Percentiles rank a stretch among this genome's conserved stretches.
phyloP scores from a whole-genome alignment of 1,284 basidiomycete genomes.

The Cutaneotrichosporon spelunceum region DNA sequence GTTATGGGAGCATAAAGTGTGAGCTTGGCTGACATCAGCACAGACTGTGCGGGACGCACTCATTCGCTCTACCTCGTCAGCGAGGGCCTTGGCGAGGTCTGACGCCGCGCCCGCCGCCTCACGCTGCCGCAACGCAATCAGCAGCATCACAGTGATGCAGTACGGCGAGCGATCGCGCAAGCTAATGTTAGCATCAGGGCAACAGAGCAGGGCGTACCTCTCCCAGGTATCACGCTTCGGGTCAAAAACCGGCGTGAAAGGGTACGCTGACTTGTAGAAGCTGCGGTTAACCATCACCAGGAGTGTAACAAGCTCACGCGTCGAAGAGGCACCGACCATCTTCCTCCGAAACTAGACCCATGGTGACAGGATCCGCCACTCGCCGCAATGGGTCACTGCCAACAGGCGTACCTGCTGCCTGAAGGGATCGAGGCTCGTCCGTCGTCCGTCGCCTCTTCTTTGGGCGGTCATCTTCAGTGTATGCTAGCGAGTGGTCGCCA shows the following conservation, averaged over 20 bases:
- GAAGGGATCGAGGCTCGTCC: neutral
- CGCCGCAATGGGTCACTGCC: slow-evolving; percentile 11
- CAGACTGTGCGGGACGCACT: neutral
- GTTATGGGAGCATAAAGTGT: slow-evolving; percentile 35
- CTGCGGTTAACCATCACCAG: slow-evolving; percentile 11
- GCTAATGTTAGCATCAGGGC: slow-evolving; percentile 10
- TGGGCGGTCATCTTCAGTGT: neutral
- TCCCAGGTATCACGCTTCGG: slow-evolving; percentile 32
- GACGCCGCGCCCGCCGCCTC: slow-evolving; percentile 20
- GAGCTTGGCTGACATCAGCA: slow-evolving; percentile 16
- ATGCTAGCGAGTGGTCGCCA: neutral
- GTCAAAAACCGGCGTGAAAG: slow-evolving; percentile 36
- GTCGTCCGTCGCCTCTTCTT: neutral
- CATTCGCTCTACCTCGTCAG: slow-evolving; percentile 18
- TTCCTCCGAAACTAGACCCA: slow-evolving; percentile 22
- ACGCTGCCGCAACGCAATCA: slow-evolving; percentile 23
- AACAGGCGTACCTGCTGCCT: slow-evolving; percentile 10
- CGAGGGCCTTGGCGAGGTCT: slow-evolving; percentile 11
- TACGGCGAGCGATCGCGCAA: slow-evolving; percentile 32
- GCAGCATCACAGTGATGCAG: slow-evolving; percentile 30
- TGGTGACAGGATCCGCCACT: slow-evolving; percentile 22
- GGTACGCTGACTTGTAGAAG: slow-evolving; percentile 33
- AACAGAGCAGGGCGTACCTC: slow-evolving; percentile 15
- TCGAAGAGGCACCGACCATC: slow-evolving; percentile 24
- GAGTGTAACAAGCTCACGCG: slow-evolving; percentile 17